These are phyloP conservation scores for Fusarium oxysporum DNA, from an alignment of 2,329 filamentous ascomycete species.

Conservation along the genomic window DNA sequence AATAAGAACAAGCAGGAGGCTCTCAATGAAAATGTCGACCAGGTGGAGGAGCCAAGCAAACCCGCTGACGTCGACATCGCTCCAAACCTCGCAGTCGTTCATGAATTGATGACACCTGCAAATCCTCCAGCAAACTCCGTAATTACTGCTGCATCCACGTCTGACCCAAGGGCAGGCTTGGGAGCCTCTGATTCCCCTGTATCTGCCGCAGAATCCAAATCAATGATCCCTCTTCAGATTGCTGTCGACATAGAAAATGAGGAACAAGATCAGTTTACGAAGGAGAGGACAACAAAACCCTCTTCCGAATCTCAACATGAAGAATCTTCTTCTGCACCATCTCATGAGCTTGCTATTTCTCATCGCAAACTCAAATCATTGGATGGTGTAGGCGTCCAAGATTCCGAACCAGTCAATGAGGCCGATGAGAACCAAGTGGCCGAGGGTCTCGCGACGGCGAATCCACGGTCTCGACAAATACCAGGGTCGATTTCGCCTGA, in stretches of 20 bases:
- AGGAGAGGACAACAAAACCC: neutral
- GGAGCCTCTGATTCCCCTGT: neutral
- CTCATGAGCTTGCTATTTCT: neutral
- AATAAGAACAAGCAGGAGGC: neutral
- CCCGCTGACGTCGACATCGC: neutral
- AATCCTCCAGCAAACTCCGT: neutral
- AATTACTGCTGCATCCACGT: neutral
- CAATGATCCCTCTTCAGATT: neutral
- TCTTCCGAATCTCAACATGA: neutral
- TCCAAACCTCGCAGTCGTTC: neutral
- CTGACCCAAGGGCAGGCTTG: neutral
- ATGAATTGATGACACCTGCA: neutral
- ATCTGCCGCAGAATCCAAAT: neutral
- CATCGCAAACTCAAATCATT: constrained; percentile 9
- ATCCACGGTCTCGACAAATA: constrained; percentile 10
- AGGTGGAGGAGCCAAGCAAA: neutral
- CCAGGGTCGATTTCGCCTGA: constrained; percentile 10
- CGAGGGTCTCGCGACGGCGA: neutral
- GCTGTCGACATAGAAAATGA: neutral
- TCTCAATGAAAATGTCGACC: neutral
- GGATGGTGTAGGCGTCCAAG: constrained; percentile 17
- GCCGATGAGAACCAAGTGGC: constrained; percentile 50
- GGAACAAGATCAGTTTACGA: neutral
- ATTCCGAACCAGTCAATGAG: constrained; percentile 34
- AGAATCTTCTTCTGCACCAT: neutral